Evolutionary conservation across 1,284 basidiomycete genomes (phyloP).

Genomic region (Ustilago sp.): DNA sequence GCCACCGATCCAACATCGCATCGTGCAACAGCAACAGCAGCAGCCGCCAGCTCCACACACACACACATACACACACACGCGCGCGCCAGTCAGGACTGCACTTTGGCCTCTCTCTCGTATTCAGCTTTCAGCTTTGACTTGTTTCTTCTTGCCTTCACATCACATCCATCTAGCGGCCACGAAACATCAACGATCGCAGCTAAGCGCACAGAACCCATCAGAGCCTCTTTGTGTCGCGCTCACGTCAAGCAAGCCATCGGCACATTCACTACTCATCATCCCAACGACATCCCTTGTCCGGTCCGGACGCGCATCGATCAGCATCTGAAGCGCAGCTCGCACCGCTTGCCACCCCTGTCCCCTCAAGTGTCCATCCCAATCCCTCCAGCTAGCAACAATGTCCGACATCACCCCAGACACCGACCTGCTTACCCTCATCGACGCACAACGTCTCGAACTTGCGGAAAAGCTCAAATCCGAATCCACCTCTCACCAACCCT

Average conservation of each 20-base stretch:
- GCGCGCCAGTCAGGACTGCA: too few relatives aligned
- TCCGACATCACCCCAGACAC: constrained; percentile 44
- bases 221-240: too few relatives aligned
- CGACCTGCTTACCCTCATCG: constrained; percentile 44
- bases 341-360: too few relatives aligned
- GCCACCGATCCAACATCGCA: not conserved
- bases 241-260: not conserved
- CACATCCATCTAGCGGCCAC: not conserved
- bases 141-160: not conserved
- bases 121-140: too few relatives aligned
- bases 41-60: too few relatives aligned
- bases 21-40: not conserved
- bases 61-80: too few relatives aligned
- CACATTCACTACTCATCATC: not conserved
- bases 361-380: not conserved
- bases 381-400: constrained; percentile 14
- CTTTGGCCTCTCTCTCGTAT: too few relatives aligned
- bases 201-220: too few relatives aligned
- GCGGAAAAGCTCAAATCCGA: constrained; percentile 48
- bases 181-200: not conserved
- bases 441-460: constrained; percentile 53
- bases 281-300: not conserved
- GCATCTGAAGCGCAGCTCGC: not conserved
- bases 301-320: not conserved
- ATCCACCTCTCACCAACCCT: constrained; percentile 29